Evolutionary conservation across 2,329 filamentous ascomycete genomes (phyloP).

Genomic region (Ilyonectria mors-panacis): DNA sequence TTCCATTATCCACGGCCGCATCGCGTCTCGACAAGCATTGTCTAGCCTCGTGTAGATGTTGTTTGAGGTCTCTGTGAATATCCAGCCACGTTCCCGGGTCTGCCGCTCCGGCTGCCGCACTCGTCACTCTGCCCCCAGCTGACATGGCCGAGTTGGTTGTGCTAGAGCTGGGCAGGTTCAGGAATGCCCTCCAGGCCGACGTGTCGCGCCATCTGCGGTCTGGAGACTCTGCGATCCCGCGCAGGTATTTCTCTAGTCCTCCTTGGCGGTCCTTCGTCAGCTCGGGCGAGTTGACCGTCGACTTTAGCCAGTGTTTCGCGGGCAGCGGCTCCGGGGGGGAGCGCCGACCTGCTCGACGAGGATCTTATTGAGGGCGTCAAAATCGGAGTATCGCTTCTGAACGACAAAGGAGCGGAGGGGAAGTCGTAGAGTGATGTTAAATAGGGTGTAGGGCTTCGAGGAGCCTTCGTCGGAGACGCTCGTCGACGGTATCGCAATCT

Average conservation of each 20-base stretch:
- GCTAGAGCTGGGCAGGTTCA: constrained; percentile 75
- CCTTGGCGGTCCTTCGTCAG: constrained; percentile 79
- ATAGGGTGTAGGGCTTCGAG: constrained; percentile 80
- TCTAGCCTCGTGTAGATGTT: constrained; percentile 75
- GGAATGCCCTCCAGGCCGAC: constrained; percentile 79
- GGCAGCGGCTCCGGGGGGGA: constrained; percentile 77
- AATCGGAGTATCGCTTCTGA: constrained; percentile 88
- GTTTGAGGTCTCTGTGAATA: constrained; percentile 81
- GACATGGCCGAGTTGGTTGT: constrained; percentile 64
- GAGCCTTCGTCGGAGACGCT: constrained; percentile 66
- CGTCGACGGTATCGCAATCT: constrained; percentile 78
- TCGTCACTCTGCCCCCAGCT: constrained; percentile 61
- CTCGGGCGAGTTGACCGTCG: constrained; percentile 77
- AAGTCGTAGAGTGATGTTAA: constrained; percentile 83
- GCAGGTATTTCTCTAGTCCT: constrained; percentile 80
- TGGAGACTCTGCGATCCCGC: constrained; percentile 79
- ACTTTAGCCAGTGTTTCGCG: constrained; percentile 82
- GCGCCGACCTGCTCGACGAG: constrained; percentile 73
- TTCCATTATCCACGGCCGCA: constrained; percentile 58
- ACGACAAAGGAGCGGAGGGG: constrained; percentile 83
- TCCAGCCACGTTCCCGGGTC: constrained; percentile 83
- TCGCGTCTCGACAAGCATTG: constrained; percentile 78
- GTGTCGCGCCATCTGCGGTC: constrained; percentile 84
- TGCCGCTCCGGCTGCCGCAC: constrained; percentile 58
- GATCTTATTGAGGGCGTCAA: constrained; percentile 74